Evolutionary conservation across 192 early-diverging fungal species (phyloP).

Genomic region (Anaeromyces robustus): DNA sequence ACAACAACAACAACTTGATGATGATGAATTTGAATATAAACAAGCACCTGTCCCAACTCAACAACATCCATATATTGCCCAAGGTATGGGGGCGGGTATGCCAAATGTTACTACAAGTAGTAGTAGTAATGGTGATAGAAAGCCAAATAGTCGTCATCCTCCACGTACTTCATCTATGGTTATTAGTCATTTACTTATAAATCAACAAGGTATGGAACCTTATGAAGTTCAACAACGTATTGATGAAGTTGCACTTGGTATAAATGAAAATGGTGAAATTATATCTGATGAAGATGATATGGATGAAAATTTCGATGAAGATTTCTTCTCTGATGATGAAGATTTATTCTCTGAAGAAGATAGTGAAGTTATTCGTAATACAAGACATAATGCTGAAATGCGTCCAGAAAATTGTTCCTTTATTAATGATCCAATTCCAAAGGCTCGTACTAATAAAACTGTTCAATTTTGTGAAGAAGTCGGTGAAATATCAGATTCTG

Average conservation of each 20-base stretch:
- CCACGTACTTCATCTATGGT: background rate
- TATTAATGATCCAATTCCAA: background rate
- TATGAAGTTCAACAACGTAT: background rate
- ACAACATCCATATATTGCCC: background rate
- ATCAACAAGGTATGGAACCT: background rate
- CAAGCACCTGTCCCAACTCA: background rate
- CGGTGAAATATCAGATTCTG: background rate
- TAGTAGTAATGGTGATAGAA: background rate
- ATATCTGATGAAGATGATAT: background rate
- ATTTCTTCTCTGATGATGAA: background rate
- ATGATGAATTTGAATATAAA: background rate
- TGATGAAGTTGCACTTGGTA: background rate
- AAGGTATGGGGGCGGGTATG: too few species aligned
- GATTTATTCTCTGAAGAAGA: background rate
- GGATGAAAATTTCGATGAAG: background rate
- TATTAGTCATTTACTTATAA: background rate
- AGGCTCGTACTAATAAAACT: background rate
- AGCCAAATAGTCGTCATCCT: background rate
- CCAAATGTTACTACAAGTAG: background rate
- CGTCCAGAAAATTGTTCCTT: background rate
- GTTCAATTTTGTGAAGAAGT: background rate
- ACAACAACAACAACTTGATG: background rate
- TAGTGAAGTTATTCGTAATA: background rate
- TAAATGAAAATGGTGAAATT: background rate
- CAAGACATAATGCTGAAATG: background rate